Conservation (phyloP, 352 stramenopile species). For the Globisporangium carolinianum region DNA sequence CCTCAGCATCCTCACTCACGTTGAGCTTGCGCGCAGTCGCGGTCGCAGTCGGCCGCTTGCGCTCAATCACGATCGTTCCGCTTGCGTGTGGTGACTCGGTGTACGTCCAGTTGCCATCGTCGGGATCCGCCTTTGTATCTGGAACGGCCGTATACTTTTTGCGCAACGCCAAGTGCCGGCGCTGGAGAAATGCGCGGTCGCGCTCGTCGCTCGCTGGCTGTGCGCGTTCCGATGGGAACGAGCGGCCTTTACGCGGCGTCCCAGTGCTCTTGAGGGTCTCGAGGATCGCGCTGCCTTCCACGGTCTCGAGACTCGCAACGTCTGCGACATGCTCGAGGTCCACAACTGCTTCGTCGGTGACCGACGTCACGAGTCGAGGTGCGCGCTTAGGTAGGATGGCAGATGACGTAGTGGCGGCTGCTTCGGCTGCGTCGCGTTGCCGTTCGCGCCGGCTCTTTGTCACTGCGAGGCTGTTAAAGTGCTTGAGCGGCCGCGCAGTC, state of each 20-base stretch:
- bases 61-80: conserved; percentile 11
- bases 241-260: conserved; percentile 33
- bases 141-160: conserved; percentile 28
- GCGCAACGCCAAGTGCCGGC: conserved; percentile 32
- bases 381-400: conserved; percentile 5
- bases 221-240: conserved; percentile 43
- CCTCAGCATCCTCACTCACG: background rate
- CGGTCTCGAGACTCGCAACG: conserved; percentile 37
- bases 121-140: background rate
- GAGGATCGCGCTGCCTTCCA: conserved; percentile 63
- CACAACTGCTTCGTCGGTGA: conserved; percentile 29
- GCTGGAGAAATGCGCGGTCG: conserved; percentile 37
- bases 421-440: conserved; percentile 5
- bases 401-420: background rate
- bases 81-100: background rate
- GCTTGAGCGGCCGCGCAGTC: conserved; percentile 4
- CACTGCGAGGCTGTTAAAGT: conserved; percentile 16
- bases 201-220: conserved; percentile 39
- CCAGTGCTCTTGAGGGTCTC: conserved; percentile 32
- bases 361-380: conserved; percentile 7
- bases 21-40: background rate
- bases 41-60: conserved; percentile 9
- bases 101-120: conserved; percentile 19
- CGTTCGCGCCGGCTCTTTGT: conserved; percentile 8
- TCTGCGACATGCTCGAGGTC: conserved; percentile 32